A percentile compares a stretch with the other conserved stretches of the same genome.
Evolutionary conservation across 116 monocot genomes (phyloP).

Genomic region (Trichopus zeylanicus): DNA sequence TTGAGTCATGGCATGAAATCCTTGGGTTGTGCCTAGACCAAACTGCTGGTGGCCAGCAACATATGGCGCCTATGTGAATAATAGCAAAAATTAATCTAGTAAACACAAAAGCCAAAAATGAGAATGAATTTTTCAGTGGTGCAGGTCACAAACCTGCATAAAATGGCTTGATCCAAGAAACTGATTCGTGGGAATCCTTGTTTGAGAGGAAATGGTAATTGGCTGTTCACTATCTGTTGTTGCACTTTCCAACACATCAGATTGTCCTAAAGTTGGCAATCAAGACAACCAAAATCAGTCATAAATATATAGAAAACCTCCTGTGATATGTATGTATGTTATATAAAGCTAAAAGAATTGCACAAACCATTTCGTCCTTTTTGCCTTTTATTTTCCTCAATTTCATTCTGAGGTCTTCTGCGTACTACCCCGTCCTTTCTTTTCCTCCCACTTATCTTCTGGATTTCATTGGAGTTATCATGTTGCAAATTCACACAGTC

Average conservation of each 20-base stretch:
- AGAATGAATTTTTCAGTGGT: neutral
- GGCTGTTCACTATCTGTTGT: conserved; percentile 26
- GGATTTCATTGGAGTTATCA: conserved; percentile 12
- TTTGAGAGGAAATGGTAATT: conserved; percentile 23
- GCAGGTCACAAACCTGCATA: conserved; percentile 33
- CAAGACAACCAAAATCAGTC: neutral
- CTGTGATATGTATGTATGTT: neutral
- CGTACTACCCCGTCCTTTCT: conserved; percentile 14
- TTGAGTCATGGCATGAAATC: conserved; percentile 41
- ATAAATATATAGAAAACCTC: neutral
- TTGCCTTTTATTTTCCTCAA: conserved; percentile 17
- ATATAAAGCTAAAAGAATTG: neutral
- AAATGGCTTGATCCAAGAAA: conserved; percentile 39
- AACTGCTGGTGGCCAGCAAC: conserved; percentile 34
- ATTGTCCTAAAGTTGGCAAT: conserved; percentile 23
- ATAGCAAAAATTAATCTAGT: neutral
- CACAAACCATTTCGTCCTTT: conserved; percentile 36
- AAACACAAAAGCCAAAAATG: neutral
- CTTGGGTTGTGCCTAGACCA: conserved; percentile 37
- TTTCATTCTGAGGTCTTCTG: conserved; percentile 8
- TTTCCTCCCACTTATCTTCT: conserved; percentile 13
- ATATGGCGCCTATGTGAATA: conserved; percentile 26
- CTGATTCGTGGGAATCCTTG: conserved; percentile 35
- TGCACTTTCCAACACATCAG: conserved; percentile 31
- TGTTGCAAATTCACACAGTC: conserved; percentile 3